phyloP scores from a whole-genome alignment of 768 basidiomycete species.

The Lepiota venenata region DNA sequence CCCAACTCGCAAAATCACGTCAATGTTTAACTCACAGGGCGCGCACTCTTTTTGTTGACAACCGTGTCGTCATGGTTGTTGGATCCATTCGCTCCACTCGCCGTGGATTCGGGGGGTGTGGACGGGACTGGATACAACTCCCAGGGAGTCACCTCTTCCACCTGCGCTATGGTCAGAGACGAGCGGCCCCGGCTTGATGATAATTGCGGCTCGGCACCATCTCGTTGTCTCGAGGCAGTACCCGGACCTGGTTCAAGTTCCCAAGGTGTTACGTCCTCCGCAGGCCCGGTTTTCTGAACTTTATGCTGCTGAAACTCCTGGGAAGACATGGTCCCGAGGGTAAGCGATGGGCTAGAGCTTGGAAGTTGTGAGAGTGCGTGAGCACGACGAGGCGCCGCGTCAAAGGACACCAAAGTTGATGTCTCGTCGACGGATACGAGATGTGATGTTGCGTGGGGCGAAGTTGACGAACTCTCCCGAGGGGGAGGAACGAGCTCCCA shows the following conservation, averaged over 20 bases:
- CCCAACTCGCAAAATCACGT: neutral
- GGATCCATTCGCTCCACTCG: neutral
- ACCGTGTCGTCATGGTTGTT: conserved; percentile 1
- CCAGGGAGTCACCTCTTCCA: conserved; percentile 30
- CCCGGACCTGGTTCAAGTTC: conserved; percentile 20
- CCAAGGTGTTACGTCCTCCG: conserved; percentile 28
- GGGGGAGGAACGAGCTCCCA: conserved; percentile 19
- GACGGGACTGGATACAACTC: conserved; percentile 26
- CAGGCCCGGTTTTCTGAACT: conserved; percentile 17
- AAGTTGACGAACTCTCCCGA: neutral
- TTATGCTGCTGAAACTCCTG: conserved; percentile 11
- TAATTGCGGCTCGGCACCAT: conserved; percentile 2
- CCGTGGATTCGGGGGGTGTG: neutral
- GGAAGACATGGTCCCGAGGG: neutral
- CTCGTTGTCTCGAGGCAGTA: neutral
- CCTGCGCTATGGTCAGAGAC: conserved; percentile 20
- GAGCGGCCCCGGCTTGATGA: conserved; percentile 17
- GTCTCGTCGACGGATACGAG: conserved; percentile 4
- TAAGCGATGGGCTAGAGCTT: conserved; percentile 8
- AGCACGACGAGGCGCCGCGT: conserved; percentile 10
- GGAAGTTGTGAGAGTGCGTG: neutral
- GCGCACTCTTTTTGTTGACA: conserved; percentile 7
- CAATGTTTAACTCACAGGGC: conserved; percentile 13
- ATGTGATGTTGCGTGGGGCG: conserved; percentile 3
- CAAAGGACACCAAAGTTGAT: neutral